These are phyloP conservation scores for Hyaloperonospora arabidopsidis DNA, from an alignment of 352 stramenopile species.

Conservation along the genomic window DNA sequence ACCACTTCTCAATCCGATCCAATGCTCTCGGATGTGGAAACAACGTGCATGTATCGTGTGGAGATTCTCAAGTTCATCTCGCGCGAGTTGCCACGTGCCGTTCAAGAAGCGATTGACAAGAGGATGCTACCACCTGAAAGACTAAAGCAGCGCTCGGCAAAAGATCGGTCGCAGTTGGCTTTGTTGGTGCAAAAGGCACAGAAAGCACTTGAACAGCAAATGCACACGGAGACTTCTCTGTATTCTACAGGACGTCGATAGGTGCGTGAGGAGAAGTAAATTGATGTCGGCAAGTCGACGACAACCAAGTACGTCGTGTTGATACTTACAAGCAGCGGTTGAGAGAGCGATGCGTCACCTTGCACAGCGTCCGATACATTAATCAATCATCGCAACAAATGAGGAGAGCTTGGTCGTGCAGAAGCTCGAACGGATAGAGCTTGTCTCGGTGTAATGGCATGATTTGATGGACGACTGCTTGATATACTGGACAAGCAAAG, in stretches of 20 bases:
- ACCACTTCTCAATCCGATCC: constrained; percentile 17
- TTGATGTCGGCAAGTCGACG: neutral
- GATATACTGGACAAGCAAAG: constrained; percentile 42
- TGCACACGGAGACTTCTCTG: constrained; percentile 49
- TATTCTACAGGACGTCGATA: constrained; percentile 15
- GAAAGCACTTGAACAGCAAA: constrained; percentile 57
- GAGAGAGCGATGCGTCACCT: constrained; percentile 40
- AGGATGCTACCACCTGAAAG: constrained; percentile 45
- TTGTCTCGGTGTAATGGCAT: constrained; percentile 28
- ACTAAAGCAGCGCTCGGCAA: constrained; percentile 38
- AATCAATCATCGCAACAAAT: constrained; percentile 37
- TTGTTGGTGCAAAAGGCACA: constrained; percentile 75
- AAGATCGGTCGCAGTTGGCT: constrained; percentile 62
- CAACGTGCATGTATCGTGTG: constrained; percentile 72
- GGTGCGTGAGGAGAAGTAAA: constrained; percentile 1
- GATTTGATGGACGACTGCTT: constrained; percentile 26
- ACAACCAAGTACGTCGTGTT: neutral
- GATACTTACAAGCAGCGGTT: constrained; percentile 17
- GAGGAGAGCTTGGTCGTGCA: constrained; percentile 48
- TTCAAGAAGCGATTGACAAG: constrained; percentile 65
- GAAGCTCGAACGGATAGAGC: constrained; percentile 26
- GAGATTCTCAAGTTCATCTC: constrained; percentile 84
- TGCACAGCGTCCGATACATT: constrained; percentile 35
- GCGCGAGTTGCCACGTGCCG: constrained; percentile 62
- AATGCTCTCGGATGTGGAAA: constrained; percentile 46